Conservation (phyloP, 106 monocot species). For the Acorus calamus region DNA sequence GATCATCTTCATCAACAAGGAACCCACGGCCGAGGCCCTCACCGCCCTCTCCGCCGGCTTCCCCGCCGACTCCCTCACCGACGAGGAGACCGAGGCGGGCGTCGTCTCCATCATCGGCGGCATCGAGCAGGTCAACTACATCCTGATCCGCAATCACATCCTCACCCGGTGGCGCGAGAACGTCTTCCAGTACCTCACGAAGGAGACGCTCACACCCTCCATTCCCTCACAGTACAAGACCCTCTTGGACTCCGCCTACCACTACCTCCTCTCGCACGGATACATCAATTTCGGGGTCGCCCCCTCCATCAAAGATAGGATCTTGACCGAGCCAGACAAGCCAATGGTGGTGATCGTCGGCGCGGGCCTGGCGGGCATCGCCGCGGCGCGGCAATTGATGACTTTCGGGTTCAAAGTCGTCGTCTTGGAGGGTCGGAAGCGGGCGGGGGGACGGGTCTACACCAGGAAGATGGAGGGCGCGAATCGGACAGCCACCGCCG, state of each 20-base stretch:
- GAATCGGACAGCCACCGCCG: constrained; percentile 26
- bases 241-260: constrained; percentile 62
- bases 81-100: constrained; percentile 83
- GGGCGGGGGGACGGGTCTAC: constrained; percentile 89
- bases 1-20: constrained; percentile 92
- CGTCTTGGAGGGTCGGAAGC: constrained; percentile 79
- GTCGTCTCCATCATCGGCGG: constrained; percentile 85
- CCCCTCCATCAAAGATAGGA: constrained; percentile 49
- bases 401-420: constrained; percentile 68
- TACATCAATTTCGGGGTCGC: constrained; percentile 81
- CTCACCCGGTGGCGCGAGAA: constrained; percentile 43
- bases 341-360: constrained; percentile 51
- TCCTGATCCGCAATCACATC: constrained; percentile 76
- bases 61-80: constrained; percentile 93
- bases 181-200: constrained; percentile 27
- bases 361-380: constrained; percentile 73
- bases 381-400: constrained; percentile 76
- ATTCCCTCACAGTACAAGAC: constrained; percentile 50
- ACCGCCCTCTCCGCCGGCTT: constrained; percentile 87
- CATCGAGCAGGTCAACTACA: constrained; percentile 96
- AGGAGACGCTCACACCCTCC: constrained; percentile 19
- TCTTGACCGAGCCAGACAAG: constrained; percentile 47
- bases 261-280: constrained; percentile 64
- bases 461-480: constrained; percentile 79
- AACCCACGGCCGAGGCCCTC: constrained; percentile 87